These are phyloP conservation scores for Solanum ahanhuiri DNA, from an alignment of 257 asterid genomes.

Conservation along the genomic window DNA sequence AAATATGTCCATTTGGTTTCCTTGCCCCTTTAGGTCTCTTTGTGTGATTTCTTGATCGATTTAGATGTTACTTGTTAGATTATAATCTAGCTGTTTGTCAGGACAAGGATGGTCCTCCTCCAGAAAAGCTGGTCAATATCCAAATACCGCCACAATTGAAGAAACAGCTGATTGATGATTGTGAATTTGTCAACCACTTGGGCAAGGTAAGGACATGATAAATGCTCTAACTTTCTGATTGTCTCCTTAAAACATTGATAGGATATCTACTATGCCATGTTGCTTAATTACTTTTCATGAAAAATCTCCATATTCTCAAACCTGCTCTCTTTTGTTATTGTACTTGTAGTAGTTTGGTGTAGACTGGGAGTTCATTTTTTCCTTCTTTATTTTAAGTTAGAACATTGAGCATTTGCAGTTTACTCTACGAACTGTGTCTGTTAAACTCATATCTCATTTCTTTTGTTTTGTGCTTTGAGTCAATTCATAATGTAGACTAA, in stretches of 20 bases:
- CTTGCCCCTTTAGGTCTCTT: background rate
- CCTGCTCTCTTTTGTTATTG: background rate
- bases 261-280: background rate
- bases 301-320: background rate
- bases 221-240: background rate
- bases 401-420: background rate
- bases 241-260: background rate
- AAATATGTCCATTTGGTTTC: background rate
- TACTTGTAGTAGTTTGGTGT: background rate
- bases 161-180: conserved; percentile 57
- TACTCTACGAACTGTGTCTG: background rate
- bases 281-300: background rate
- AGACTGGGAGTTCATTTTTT: background rate
- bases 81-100: conserved; percentile 7
- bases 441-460: background rate
- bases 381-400: background rate
- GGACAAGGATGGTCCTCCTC: conserved; percentile 31
- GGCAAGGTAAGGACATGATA: conserved; percentile 44
- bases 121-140: conserved; percentile 40
- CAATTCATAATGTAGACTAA: background rate
- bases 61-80: background rate
- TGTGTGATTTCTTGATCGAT: background rate
- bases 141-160: conserved; percentile 52
- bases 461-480: background rate
- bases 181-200: conserved; percentile 48